Evolutionary conservation across 768 basidiomycete species (phyloP).

Genomic region (Boletus rubescentipes): DNA sequence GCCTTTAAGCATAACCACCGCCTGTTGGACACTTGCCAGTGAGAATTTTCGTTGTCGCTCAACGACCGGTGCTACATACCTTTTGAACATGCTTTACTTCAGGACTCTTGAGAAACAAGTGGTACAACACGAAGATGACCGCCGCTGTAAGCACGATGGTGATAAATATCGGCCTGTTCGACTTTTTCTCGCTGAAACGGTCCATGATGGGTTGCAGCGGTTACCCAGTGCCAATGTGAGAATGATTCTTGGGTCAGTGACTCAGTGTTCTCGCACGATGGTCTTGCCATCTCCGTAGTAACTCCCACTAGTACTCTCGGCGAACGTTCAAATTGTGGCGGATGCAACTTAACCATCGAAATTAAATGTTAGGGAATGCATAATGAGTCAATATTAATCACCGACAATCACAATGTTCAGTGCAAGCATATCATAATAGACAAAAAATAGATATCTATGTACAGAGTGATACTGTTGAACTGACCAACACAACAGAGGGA

Average conservation of each 20-base stretch:
- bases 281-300: too few relatives aligned
- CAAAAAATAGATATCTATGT: slow-evolving; percentile 32
- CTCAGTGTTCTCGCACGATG: background rate
- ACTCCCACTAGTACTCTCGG: too few relatives aligned
- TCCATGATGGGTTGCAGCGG: slow-evolving; percentile 17
- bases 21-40: slow-evolving; percentile 39
- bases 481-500: slow-evolving; percentile 17
- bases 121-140: slow-evolving; percentile 21
- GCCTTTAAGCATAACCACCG: slow-evolving; percentile 61
- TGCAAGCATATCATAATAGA: slow-evolving; percentile 22
- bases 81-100: slow-evolving; percentile 21
- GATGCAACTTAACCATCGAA: too few relatives aligned
- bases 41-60: background rate
- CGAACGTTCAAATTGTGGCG: too few relatives aligned
- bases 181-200: slow-evolving; percentile 16
- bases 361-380: too few relatives aligned
- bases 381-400: background rate
- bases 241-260: background rate
- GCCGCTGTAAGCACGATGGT: slow-evolving; percentile 8
- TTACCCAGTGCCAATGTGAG: background rate
- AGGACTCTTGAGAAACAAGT: slow-evolving; percentile 17
- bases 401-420: background rate
- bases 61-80: slow-evolving; percentile 9
- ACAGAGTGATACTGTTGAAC: slow-evolving; percentile 25
- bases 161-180: slow-evolving; percentile 21